phyloP scores from a whole-genome alignment of 2,329 filamentous ascomycete species.

The Zymoseptoria tritici region DNA sequence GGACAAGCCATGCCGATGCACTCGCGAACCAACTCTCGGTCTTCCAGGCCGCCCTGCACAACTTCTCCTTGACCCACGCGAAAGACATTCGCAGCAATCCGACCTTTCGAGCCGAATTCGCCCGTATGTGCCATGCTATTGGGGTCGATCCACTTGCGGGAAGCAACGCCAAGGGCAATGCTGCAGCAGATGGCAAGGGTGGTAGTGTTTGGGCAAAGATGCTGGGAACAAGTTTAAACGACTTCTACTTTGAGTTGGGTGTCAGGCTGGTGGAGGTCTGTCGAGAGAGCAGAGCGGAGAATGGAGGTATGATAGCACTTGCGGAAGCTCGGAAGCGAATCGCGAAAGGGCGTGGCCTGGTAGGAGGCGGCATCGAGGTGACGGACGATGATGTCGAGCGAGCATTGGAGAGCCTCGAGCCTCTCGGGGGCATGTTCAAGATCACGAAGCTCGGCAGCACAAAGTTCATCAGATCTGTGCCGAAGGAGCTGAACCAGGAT shows the following conservation, averaged over 20 bases:
- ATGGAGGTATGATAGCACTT: conserved; percentile 84
- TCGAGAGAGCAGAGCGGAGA: conserved; percentile 75
- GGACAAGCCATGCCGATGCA: conserved; percentile 72
- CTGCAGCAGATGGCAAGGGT: conserved; percentile 39
- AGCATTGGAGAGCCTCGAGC: conserved; percentile 78
- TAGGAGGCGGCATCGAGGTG: conserved; percentile 68
- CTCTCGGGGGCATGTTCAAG: conserved; percentile 80
- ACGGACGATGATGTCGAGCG: conserved; percentile 88
- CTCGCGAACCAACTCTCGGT: conserved; percentile 90
- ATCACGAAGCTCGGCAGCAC: conserved; percentile 76
- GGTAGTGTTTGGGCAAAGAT: conserved; percentile 88
- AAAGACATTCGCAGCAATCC: conserved; percentile 95
- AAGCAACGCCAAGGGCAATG: conserved; percentile 30
- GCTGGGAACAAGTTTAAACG: conserved; percentile 83
- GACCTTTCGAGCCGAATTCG: conserved; percentile 91
- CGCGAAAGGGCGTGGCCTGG: conserved; percentile 63
- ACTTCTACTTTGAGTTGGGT: conserved; percentile 97
- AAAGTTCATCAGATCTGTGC: conserved; percentile 83
- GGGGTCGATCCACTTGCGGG: conserved; percentile 84
- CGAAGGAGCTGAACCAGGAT: conserved; percentile 90
- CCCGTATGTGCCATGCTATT: conserved; percentile 95
- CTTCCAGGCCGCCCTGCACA: conserved; percentile 90
- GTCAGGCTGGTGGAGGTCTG: conserved; percentile 95
- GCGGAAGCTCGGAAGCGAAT: conserved; percentile 72
- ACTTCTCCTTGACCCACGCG: conserved; percentile 89